These are phyloP conservation scores for Alternaria arbusti DNA, from an alignment of 2,329 filamentous ascomycete genomes.

Conservation along the genomic window DNA sequence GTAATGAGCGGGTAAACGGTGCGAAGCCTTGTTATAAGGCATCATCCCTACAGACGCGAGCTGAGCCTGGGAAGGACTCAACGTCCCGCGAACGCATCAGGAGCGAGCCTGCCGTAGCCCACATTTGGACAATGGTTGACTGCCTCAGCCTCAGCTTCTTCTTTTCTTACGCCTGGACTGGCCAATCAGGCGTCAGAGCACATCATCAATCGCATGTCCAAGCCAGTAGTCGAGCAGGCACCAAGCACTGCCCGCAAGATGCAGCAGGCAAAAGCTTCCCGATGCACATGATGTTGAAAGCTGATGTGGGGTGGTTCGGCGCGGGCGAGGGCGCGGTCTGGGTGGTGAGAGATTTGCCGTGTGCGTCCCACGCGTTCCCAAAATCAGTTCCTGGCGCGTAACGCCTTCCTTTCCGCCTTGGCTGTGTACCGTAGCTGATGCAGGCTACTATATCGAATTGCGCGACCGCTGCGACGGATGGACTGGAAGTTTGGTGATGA, in stretches of 20 bases:
- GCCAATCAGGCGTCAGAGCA: conserved; percentile 11
- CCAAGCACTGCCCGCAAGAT: neutral
- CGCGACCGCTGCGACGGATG: neutral
- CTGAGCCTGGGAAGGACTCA: conserved; percentile 2
- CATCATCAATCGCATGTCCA: neutral
- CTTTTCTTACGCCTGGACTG: neutral
- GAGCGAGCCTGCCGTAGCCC: conserved; percentile 15
- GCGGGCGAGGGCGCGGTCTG: neutral
- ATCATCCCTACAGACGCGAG: neutral
- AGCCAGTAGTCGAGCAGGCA: neutral
- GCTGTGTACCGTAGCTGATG: conserved; percentile 12
- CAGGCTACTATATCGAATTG: neutral
- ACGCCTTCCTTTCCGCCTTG: conserved; percentile 2
- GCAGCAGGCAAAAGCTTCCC: conserved; percentile 5
- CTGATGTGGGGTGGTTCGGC: conserved; percentile 11
- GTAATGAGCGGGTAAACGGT: neutral
- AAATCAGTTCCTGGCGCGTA: conserved; percentile 2
- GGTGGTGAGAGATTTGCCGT: conserved; percentile 6
- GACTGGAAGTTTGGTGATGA: neutral
- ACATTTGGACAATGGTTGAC: conserved; percentile 27
- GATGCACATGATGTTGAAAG: neutral
- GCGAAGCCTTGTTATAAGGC: conserved; percentile 7
- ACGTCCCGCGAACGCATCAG: conserved; percentile 6
- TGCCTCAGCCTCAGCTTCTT: conserved; percentile 26
- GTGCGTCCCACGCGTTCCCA: conserved; percentile 18